A percentile compares a stretch with the other conserved stretches of the same genome.
phyloP scores from a whole-genome alignment of 139 green algal genomes.

The Marvania coccoides region DNA sequence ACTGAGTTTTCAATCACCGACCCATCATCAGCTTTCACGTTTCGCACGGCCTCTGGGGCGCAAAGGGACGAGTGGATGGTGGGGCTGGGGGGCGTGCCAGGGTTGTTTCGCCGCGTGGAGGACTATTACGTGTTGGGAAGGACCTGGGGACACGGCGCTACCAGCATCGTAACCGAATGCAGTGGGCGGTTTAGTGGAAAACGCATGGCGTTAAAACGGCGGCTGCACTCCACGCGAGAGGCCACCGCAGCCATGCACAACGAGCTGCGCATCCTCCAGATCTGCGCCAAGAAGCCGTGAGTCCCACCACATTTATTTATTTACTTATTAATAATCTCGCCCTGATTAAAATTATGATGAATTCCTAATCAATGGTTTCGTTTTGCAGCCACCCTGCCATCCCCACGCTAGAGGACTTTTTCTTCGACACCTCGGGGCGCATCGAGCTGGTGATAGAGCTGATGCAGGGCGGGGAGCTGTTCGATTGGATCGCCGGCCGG shows the following conservation, averaged over 20 bases:
- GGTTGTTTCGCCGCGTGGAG: slow-evolving; percentile 12
- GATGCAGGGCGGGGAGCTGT: slow-evolving; percentile 28
- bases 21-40: not conserved
- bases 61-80: slow-evolving; percentile 22
- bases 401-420: slow-evolving; percentile 19
- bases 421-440: slow-evolving; percentile 8
- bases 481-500: slow-evolving; percentile 10
- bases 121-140: slow-evolving; percentile 22
- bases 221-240: not conserved
- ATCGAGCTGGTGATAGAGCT: slow-evolving; percentile 26
- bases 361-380: not conserved
- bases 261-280: slow-evolving; percentile 29
- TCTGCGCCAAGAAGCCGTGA: slow-evolving; percentile 28
- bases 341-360: not conserved
- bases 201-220: slow-evolving; percentile 15
- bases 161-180: slow-evolving; percentile 18
- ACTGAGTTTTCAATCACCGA: not conserved
- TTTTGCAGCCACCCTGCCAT: slow-evolving; percentile 21
- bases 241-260: slow-evolving; percentile 28
- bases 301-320: not conserved
- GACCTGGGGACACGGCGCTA: slow-evolving; percentile 23
- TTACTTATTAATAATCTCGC: not conserved
- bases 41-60: not conserved
- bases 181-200: not conserved
- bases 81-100: slow-evolving; percentile 9